Base-by-base conservation (phyloP, 768 basidiomycete genomes). In the Agaricus sinodeliciosus region DNA sequence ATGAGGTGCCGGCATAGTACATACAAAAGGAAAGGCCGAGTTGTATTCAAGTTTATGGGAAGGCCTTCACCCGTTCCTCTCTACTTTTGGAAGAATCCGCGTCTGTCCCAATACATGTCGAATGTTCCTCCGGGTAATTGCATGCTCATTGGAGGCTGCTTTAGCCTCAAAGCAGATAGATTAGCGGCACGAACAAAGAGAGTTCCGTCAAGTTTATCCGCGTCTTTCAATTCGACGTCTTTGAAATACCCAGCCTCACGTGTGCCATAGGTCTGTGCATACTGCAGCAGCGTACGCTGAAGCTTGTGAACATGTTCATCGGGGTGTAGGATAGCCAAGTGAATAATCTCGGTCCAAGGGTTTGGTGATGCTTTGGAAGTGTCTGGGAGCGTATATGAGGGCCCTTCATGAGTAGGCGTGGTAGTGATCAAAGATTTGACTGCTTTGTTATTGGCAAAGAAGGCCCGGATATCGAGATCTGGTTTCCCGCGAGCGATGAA, bases 401-500 rank as follows among this genome's bases (percentile, higher is more conserved):
- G 37, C 61, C 66, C 43, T 1, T 31, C 11, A 11, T 31, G 31
- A 7, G 31, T 31, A 56, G 54, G 4, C 59, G 19, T 9, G 9
- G 48, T 41, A 18, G 26, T 16, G 8, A 31, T 19, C 3, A 57
- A 40, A 19, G 47, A 52, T 31, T 43, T 53, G 26, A 42, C 4
- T 7, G 31, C 6, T 31, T 31, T 37, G 11, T 44, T 5, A 13
- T 43, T 15, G 9, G n/a, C 61, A 57, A 72, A 79, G 68, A 88
- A 83, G 4, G 65, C 72, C 43, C 63, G 60, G 46, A 87, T 67
- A 49, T 79, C 69, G 55, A 84, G 66, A 1, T 62, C 51, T 0
- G 76, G 75, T 9, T 81, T 77, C 11, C 84, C 83, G 5, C 78
- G 79, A 2, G 74, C 71, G 35, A 87, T 62, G 67, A 76, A 85